phyloP scores from a whole-genome alignment of 495 filamentous ascomycete species.

The Durotheca rogersii region DNA sequence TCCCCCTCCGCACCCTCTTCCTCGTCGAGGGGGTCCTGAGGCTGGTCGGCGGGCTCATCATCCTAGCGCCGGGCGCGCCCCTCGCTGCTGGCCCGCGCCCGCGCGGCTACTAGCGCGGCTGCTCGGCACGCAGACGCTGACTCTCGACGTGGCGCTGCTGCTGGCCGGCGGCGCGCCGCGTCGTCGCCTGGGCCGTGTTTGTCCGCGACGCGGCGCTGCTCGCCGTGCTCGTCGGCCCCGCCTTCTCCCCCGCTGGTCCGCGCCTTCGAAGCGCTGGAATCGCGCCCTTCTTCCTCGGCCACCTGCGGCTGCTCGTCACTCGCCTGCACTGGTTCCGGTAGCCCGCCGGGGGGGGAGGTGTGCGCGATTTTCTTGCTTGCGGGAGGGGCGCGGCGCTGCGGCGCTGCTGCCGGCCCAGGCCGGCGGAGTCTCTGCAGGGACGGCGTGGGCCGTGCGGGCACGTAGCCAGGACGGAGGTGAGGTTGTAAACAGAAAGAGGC shows the following conservation, averaged over 20 bases:
- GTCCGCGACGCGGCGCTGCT: conserved; percentile 18
- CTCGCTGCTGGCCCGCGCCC: conserved; percentile 8
- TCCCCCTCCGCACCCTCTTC: conserved; percentile 14
- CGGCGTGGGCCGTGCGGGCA: too few species aligned
- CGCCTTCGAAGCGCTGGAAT: conserved; percentile 16
- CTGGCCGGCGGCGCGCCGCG: conserved; percentile 13
- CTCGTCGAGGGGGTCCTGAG: conserved; percentile 24
- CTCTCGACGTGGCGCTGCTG: conserved; percentile 21
- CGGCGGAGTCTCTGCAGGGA: too few species aligned
- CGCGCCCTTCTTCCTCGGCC: conserved; percentile 21
- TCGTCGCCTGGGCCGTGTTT: conserved; percentile 24
- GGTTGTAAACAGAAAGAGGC: too few species aligned
- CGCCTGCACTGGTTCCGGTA: conserved; percentile 21
- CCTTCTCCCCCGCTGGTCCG: conserved; percentile 14
- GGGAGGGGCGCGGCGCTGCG: too few species aligned
- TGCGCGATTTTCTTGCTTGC: too few species aligned
- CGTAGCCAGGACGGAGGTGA: too few species aligned
- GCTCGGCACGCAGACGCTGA: conserved; percentile 22
- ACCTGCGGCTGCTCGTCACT: conserved; percentile 16
- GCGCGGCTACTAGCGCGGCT: conserved; percentile 18
- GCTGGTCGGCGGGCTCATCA: conserved; percentile 9
- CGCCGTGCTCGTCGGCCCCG: conserved; percentile 8
- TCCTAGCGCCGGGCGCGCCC: conserved; percentile 16
- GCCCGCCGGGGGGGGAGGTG: neutral
- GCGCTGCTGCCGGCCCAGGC: too few species aligned